A percentile compares a stretch with the other conserved stretches of the same genome.
phyloP scores from a whole-genome alignment of 768 basidiomycete genomes.

The Amanita phalloides region DNA sequence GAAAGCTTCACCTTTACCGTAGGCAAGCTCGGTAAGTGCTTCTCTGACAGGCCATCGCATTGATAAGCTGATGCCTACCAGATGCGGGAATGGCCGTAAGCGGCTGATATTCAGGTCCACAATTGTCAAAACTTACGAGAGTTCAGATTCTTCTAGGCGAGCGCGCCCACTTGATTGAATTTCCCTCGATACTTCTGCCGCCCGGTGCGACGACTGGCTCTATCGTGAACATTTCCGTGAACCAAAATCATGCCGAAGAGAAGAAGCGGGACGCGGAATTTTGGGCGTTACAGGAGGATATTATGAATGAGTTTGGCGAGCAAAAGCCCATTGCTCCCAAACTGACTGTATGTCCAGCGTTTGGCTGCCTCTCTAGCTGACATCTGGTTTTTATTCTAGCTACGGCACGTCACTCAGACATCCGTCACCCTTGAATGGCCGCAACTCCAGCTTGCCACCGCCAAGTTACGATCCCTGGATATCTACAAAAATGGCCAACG shows the following conservation, averaged over 20 bases:
- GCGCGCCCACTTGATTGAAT: slow-evolving; percentile 94
- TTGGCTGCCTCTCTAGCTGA: not conserved
- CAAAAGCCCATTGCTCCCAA: slow-evolving; percentile 59
- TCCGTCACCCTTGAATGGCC: slow-evolving; percentile 97
- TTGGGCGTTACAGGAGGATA: slow-evolving; percentile 73
- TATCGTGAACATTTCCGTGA: slow-evolving; percentile 94
- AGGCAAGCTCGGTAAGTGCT: slow-evolving; percentile 77
- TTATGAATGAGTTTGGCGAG: slow-evolving; percentile 65
- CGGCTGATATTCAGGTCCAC: not conserved
- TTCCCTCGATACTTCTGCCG: slow-evolving; percentile 90
- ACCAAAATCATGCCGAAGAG: slow-evolving; percentile 81
- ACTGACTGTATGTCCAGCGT: slow-evolving; percentile 43
- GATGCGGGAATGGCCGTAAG: slow-evolving; percentile 92
- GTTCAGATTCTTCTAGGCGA: slow-evolving; percentile 85
- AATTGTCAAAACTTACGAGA: not conserved
- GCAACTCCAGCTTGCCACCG: slow-evolving; percentile 68
- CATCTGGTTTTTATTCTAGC: slow-evolving; percentile 24
- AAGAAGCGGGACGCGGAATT: slow-evolving; percentile 74
- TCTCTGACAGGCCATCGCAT: not conserved
- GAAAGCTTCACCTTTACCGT: slow-evolving; percentile 89
- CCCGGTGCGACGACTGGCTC: slow-evolving; percentile 89
- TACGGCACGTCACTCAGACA: slow-evolving; percentile 94
- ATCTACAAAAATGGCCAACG: slow-evolving; percentile 90
- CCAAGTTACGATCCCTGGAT: slow-evolving; percentile 80
- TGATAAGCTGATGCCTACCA: slow-evolving; percentile 16